Evolutionary conservation across 2,329 filamentous ascomycete genomes (phyloP), one percentile per base, ranked within the genome.

Genomic region (Aspergillus quadricinctus): DNA sequence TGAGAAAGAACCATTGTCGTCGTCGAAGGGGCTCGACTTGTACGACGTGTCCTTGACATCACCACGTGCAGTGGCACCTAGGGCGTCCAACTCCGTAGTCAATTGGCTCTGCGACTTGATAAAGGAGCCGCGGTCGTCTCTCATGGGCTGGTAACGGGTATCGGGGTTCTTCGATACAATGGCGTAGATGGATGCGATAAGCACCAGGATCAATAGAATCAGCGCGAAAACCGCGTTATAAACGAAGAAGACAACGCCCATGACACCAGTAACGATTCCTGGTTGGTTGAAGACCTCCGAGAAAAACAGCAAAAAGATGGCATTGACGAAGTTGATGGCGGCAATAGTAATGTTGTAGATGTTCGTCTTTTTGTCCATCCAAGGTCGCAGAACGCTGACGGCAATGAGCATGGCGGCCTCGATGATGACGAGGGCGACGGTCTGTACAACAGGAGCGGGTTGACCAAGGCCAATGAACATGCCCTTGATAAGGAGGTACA

Each of bases 291-390:
- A 97, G 49, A 96, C 84, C 59, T 88, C 83, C 25, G 90, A 90
- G 78, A 96, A 96, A 66, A 97, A 84, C 55, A 97, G 80, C 35
- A 97, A 79, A 79, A 96, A 95, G 72, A 97, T 87, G 55, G 88
- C 83, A 75, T 94, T 96, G 68, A 97, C 73, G 74, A 97, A 96
- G 80, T 96, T 97, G 75, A 96, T 81, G 48, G 85, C 88, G 60
- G 86, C 88, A 67, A 97, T 97, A 58, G 91, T 84, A 68, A 97
- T 96, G 78, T 97, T 97, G 82, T 96, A 96, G 49, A 88, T 87
- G 75, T 97, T 97, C 59, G 91, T 96, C 78, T 92, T 93, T 85
- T 96, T 96, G 81, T 97, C 93, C 93, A 97, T 97, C 88, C 91
- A 97, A 19, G 93, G 93, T 58, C 90, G 87, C 64, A 97, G 78